phyloP scores from a whole-genome alignment of 768 basidiomycete species.

The Lactifluus pinguis region DNA sequence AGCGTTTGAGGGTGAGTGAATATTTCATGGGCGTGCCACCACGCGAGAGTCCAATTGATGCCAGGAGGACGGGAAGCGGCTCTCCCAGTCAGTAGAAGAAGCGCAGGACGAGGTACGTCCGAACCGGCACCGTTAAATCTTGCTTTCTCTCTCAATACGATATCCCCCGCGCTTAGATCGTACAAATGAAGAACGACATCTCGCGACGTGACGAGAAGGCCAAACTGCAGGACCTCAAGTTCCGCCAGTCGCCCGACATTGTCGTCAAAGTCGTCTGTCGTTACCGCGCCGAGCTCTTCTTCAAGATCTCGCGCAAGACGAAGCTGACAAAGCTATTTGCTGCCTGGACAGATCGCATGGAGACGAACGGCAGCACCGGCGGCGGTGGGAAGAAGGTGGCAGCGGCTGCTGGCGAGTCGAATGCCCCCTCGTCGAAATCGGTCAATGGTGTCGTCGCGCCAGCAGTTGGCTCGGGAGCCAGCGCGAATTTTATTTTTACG shows the following conservation, averaged over 20 bases:
- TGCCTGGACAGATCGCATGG: conserved; percentile 88
- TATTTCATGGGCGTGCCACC: conserved; percentile 26
- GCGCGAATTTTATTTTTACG: conserved; percentile 79
- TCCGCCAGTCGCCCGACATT: conserved; percentile 81
- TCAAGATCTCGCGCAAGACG: conserved; percentile 88
- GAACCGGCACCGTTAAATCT: not conserved
- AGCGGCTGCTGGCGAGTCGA: conserved; percentile 32
- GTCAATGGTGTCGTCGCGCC: conserved; percentile 17
- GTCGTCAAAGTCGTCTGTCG: conserved; percentile 84
- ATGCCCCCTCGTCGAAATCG: not conserved
- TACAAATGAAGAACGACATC: conserved; percentile 76
- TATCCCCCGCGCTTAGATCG: conserved; percentile 37
- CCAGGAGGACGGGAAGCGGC: conserved; percentile 79
- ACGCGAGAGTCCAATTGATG: conserved; percentile 29
- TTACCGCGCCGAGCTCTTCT: conserved; percentile 84
- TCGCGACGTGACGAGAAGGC: conserved; percentile 72
- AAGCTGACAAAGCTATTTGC: conserved; percentile 76
- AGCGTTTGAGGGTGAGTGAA: conserved; percentile 60
- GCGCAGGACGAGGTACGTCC: conserved; percentile 68
- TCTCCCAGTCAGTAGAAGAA: conserved; percentile 74
- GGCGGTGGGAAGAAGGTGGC: conserved; percentile 25
- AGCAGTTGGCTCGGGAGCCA: conserved; percentile 22
- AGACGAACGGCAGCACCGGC: conserved; percentile 24
- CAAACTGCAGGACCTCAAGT: conserved; percentile 71
- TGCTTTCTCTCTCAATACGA: not conserved